Evolutionary conservation across 805 yeast species (phyloP).

Genomic region (Ogataea pignaliae): DNA sequence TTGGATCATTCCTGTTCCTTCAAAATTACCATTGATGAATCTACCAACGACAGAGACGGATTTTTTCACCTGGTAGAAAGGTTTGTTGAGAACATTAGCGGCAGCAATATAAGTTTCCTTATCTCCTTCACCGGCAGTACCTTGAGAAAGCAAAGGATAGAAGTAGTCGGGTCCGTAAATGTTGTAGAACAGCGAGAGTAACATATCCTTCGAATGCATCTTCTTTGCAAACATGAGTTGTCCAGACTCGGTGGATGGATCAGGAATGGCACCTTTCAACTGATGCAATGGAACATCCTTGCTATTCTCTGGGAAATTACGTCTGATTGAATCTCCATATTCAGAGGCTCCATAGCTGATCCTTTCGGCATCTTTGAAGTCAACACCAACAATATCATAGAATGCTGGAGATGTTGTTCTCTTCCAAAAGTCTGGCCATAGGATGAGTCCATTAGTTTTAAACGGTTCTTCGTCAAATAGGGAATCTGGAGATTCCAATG

Average conservation of each 20-base stretch:
- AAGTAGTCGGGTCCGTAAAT: conserved; percentile 53
- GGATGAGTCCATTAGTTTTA: conserved; percentile 46
- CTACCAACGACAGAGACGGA: conserved; percentile 54
- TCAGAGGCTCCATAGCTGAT: conserved; percentile 36
- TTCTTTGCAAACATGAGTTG: conserved; percentile 55
- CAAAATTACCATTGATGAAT: conserved; percentile 36
- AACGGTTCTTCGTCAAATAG: conserved; percentile 58
- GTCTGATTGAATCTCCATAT: conserved; percentile 23
- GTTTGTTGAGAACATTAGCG: conserved; percentile 51
- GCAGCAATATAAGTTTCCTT: conserved; percentile 61
- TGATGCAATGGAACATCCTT: conserved; percentile 48
- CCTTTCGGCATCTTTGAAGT: conserved; percentile 37
- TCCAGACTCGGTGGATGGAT: conserved; percentile 63
- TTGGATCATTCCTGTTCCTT: conserved; percentile 80
- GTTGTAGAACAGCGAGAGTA: conserved; percentile 57
- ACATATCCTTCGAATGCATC: conserved; percentile 47
- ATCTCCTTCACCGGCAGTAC: conserved; percentile 52
- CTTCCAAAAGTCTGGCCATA: conserved; percentile 44
- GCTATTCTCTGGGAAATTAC: conserved; percentile 29
- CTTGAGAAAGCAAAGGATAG: conserved; percentile 47
- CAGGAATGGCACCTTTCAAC: conserved; percentile 56
- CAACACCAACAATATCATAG: conserved; percentile 43
- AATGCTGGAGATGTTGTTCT: conserved; percentile 48
- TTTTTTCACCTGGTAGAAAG: conserved; percentile 57
- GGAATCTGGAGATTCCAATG: conserved; percentile 55